These are phyloP conservation scores for Teunomyces cretensis DNA, from an alignment of 805 yeast genomes.

Conservation along the genomic window DNA sequence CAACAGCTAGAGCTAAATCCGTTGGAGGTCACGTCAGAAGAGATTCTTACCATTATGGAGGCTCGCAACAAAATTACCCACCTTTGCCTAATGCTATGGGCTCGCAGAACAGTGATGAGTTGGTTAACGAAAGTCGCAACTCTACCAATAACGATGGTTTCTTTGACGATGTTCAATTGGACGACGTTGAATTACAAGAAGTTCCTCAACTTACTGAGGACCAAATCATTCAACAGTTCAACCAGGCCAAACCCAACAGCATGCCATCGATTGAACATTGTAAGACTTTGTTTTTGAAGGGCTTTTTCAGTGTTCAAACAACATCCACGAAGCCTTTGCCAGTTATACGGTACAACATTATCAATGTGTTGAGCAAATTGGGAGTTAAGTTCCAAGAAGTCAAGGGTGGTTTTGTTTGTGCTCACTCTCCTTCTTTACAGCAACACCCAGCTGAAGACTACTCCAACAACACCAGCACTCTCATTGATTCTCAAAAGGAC, in stretches of 20 bases:
- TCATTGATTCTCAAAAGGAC: conserved; percentile 18
- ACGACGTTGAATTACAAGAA: conserved; percentile 30
- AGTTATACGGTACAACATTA: conserved; percentile 80
- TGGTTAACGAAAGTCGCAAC: conserved; percentile 17
- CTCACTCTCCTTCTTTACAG: conserved; percentile 56
- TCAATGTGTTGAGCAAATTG: conserved; percentile 69
- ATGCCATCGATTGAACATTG: conserved; percentile 97
- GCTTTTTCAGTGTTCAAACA: conserved; percentile 91
- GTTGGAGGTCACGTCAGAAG: conserved; percentile 74
- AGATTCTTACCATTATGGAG: conserved; percentile 45
- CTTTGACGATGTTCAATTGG: conserved; percentile 57
- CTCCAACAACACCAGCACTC: conserved; percentile 15
- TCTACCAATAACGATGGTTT: conserved; percentile 41
- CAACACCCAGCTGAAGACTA: conserved; percentile 8
- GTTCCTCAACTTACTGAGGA: conserved; percentile 40
- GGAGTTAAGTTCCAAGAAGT: conserved; percentile 86
- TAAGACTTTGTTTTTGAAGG: conserved; percentile 84
- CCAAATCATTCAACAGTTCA: conserved; percentile 42
- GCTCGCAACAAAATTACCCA: conserved; percentile 29
- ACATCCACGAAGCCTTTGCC: conserved; percentile 92
- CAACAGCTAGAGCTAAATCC: conserved; percentile 85
- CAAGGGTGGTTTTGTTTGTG: conserved; percentile 89
- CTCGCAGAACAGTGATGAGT: conserved; percentile 46
- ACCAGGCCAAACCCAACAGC: conserved; percentile 63
- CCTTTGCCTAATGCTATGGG: conserved; percentile 45